Conservation (phyloP, 768 basidiomycete species). For the Hydnomerulius pinastri region DNA sequence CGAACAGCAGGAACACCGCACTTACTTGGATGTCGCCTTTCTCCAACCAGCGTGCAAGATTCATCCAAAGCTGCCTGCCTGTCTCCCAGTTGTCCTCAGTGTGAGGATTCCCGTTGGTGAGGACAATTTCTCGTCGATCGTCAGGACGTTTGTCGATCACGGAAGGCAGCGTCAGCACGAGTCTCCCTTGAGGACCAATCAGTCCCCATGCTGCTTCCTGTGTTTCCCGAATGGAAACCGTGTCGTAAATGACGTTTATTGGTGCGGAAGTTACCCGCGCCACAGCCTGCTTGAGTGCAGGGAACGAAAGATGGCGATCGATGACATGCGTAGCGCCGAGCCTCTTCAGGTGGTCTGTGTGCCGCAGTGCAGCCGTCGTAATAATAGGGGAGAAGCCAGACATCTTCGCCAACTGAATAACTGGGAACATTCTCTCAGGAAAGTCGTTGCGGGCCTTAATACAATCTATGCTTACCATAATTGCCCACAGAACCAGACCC, state of each 20-base stretch:
- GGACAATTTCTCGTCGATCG: conserved; percentile 32
- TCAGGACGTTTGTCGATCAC: conserved; percentile 28
- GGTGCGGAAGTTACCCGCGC: conserved; percentile 39
- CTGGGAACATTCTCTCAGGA: conserved; percentile 26
- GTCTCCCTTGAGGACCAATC: conserved; percentile 39
- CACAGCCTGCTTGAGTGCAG: conserved; percentile 34
- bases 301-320: conserved; percentile 29
- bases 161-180: conserved; percentile 36
- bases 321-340: conserved; percentile 38
- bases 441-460: conserved; percentile 4
- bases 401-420: conserved; percentile 41
- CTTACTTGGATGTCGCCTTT: conserved; percentile 34
- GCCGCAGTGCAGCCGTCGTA: conserved; percentile 37
- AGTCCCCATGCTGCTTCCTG: conserved; percentile 39
- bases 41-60: conserved; percentile 31
- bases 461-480: conserved; percentile 37
- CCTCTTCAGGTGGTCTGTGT: conserved; percentile 35
- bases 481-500: conserved; percentile 53
- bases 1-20: background rate
- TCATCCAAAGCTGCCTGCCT: conserved; percentile 31
- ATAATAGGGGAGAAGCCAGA: conserved; percentile 41
- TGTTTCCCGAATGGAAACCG: conserved; percentile 40
- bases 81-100: conserved; percentile 35
- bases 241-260: conserved; percentile 39
- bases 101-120: conserved; percentile 35